Evolutionary conservation across 495 filamentous ascomycete species (phyloP).

Genomic region (Daldinia concentrica): DNA sequence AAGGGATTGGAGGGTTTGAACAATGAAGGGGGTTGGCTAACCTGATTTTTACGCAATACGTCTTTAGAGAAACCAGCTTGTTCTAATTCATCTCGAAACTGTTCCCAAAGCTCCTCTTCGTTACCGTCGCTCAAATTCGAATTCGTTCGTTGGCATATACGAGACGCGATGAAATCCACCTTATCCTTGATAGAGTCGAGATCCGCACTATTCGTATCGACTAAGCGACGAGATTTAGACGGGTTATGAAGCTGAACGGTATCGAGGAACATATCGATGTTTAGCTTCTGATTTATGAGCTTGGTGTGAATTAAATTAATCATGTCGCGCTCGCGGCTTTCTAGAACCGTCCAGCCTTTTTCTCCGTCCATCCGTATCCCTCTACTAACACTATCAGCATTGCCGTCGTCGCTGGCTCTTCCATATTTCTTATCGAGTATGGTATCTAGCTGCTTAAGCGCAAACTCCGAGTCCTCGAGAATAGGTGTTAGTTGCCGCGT

Average conservation of each 20-base stretch:
- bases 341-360: conserved; percentile 44
- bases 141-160: conserved; percentile 52
- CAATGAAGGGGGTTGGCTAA: conserved; percentile 34
- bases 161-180: conserved; percentile 60
- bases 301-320: conserved; percentile 51
- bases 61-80: conserved; percentile 61
- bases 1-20: conserved; percentile 17
- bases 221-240: conserved; percentile 44
- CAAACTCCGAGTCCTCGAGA: conserved; percentile 59
- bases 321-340: conserved; percentile 46
- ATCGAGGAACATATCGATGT: conserved; percentile 59
- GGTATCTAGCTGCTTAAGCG: conserved; percentile 57
- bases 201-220: conserved; percentile 41
- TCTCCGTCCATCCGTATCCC: conserved; percentile 38
- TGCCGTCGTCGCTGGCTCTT: conserved; percentile 14
- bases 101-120: conserved; percentile 62
- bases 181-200: conserved; percentile 59
- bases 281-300: conserved; percentile 52
- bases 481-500: conserved; percentile 54
- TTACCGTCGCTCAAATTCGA: conserved; percentile 52
- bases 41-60: conserved; percentile 61
- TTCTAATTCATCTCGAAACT: conserved; percentile 62
- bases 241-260: conserved; percentile 56
- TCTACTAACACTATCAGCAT: conserved; percentile 15
- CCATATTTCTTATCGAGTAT: conserved; percentile 54